Conservation (phyloP, 2,329 filamentous ascomycete genomes). For the Pezicula carpinea region DNA sequence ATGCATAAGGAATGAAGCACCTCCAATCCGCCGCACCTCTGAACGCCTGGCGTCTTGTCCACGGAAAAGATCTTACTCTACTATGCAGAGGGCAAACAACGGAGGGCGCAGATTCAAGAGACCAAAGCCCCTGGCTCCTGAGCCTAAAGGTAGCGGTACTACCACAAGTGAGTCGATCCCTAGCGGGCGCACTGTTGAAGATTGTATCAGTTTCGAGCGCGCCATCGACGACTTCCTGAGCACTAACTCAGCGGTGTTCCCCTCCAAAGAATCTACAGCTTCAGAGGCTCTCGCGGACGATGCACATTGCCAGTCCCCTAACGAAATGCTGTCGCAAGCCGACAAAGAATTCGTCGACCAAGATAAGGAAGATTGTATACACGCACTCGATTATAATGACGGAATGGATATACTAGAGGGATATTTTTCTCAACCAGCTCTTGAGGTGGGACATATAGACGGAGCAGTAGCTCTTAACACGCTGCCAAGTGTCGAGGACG, state of each 20-base stretch:
- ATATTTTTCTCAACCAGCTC: too few species aligned
- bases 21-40: background rate
- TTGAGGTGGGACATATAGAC: too few species aligned
- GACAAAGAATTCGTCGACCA: too few species aligned
- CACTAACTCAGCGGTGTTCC: background rate
- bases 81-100: too few species aligned
- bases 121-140: background rate
- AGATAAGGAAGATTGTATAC: background rate
- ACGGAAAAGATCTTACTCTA: background rate
- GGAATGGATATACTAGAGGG: too few species aligned
- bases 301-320: too few species aligned
- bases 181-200: background rate
- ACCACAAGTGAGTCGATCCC: background rate
- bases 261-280: too few species aligned
- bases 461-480: too few species aligned
- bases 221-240: background rate
- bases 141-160: background rate
- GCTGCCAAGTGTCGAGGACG: background rate
- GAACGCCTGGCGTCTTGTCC: background rate
- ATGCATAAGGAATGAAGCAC: background rate
- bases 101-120: background rate
- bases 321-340: too few species aligned
- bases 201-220: background rate
- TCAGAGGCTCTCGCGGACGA: too few species aligned
- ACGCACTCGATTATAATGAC: too few species aligned